Conservation (phyloP, 2,329 filamentous ascomycete species). For the Dryadomyces quercus-mongolicae region DNA sequence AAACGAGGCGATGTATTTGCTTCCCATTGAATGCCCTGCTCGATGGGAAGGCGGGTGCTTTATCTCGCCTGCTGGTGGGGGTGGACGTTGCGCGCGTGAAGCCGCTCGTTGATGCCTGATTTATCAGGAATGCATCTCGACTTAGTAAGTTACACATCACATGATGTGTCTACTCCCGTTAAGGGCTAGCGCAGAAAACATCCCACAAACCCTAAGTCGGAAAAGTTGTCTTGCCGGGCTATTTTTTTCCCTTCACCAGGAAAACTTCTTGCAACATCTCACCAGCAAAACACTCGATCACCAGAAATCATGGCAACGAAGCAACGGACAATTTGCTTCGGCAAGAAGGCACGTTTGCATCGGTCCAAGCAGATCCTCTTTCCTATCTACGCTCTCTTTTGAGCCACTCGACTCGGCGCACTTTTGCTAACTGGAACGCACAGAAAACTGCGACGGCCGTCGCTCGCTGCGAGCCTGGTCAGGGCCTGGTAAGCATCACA, state of each 20-base stretch:
- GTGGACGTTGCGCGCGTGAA: no score
- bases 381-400: no score
- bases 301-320: slow-evolving; percentile 58
- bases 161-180: not conserved
- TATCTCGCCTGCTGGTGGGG: no score
- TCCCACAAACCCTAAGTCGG: slow-evolving; percentile 11
- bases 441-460: slow-evolving; percentile 75
- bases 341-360: slow-evolving; percentile 56
- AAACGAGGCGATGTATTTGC: not conserved
- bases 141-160: not conserved
- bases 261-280: slow-evolving; percentile 2
- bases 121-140: not conserved
- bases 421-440: slow-evolving; percentile 1
- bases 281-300: slow-evolving; percentile 7
- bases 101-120: not conserved
- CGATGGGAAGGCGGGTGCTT: no score
- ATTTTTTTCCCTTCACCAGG: slow-evolving; percentile 2
- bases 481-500: slow-evolving; percentile 47
- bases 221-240: slow-evolving; percentile 3
- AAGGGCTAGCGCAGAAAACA: slow-evolving; percentile 9
- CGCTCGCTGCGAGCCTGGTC: slow-evolving; percentile 65
- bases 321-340: slow-evolving; percentile 93
- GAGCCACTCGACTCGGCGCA: not conserved
- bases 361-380: not conserved
- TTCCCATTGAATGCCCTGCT: no score